Evolutionary conservation across 495 filamentous ascomycete genomes (phyloP).

Genomic region (Talaromyces stipitatus): DNA sequence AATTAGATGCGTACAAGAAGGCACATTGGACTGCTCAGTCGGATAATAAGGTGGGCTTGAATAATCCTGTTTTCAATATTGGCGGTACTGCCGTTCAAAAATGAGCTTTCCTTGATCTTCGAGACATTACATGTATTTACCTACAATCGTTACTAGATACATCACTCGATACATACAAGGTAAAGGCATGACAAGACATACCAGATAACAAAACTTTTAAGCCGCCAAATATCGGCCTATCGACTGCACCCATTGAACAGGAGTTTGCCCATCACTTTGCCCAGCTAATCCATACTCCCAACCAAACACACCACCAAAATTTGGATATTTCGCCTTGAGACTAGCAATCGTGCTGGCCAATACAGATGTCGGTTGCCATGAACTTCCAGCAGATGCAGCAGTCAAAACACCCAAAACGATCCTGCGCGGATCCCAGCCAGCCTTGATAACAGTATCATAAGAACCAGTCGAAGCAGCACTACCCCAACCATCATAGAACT

Average conservation of each 20-base stretch:
- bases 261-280: background rate
- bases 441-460: conserved; percentile 44
- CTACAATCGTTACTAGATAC: too few relatives aligned
- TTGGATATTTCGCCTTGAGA: conserved; percentile 30
- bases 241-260: background rate
- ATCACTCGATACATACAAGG: too few relatives aligned
- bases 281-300: conserved; percentile 50
- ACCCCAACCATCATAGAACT: conserved; percentile 67
- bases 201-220: background rate
- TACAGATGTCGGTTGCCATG: conserved; percentile 29
- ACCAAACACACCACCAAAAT: conserved; percentile 60
- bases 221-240: background rate
- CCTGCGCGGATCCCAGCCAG: conserved; percentile 46
- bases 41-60: background rate
- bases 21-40: background rate
- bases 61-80: background rate
- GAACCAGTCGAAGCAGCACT: conserved; percentile 30
- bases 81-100: background rate
- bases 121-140: background rate
- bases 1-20: background rate
- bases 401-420: conserved; percentile 57
- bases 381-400: conserved; percentile 42
- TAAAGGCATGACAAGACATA: background rate
- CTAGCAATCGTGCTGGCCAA: conserved; percentile 20
- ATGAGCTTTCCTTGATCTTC: background rate